These are phyloP conservation scores for Arachnomyces sp. DNA, from an alignment of 2,329 filamentous ascomycete genomes.

Conservation along the genomic window DNA sequence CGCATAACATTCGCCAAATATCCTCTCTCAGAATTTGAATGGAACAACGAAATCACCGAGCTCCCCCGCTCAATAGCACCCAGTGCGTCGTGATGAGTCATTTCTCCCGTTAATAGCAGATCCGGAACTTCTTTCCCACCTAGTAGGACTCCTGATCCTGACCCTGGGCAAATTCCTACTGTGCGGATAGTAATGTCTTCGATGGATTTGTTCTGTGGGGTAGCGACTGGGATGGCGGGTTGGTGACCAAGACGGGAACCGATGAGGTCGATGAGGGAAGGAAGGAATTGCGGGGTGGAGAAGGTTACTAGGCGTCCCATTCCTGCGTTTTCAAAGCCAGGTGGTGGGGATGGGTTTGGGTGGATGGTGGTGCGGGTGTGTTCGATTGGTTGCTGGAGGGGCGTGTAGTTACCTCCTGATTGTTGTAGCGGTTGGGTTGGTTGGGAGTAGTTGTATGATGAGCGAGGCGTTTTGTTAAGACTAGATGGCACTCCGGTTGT, in stretches of 20 bases:
- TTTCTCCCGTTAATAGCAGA: conserved; percentile 80
- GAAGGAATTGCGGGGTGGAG: conserved; percentile 43
- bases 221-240: conserved; percentile 54
- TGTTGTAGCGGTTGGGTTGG: conserved; percentile 30
- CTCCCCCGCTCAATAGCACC: conserved; percentile 75
- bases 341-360: conserved; percentile 29
- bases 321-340: conserved; percentile 44
- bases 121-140: conserved; percentile 48
- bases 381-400: conserved; percentile 13
- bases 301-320: conserved; percentile 55
- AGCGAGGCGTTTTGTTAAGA: conserved; percentile 7
- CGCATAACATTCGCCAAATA: conserved; percentile 68
- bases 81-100: conserved; percentile 87
- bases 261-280: conserved; percentile 54
- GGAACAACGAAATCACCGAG: conserved; percentile 76
- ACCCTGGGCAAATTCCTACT: conserved; percentile 84
- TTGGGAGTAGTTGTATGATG: conserved; percentile 30
- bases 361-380: conserved; percentile 48
- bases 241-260: conserved; percentile 57
- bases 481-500: conserved; percentile 15
- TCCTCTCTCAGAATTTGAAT: conserved; percentile 84
- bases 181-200: conserved; percentile 52
- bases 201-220: conserved; percentile 50
- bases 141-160: conserved; percentile 65
- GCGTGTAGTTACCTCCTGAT: neutral